Conservation (phyloP, 2,329 filamentous ascomycete species). For the Cephalotrichum gorgonifer region DNA sequence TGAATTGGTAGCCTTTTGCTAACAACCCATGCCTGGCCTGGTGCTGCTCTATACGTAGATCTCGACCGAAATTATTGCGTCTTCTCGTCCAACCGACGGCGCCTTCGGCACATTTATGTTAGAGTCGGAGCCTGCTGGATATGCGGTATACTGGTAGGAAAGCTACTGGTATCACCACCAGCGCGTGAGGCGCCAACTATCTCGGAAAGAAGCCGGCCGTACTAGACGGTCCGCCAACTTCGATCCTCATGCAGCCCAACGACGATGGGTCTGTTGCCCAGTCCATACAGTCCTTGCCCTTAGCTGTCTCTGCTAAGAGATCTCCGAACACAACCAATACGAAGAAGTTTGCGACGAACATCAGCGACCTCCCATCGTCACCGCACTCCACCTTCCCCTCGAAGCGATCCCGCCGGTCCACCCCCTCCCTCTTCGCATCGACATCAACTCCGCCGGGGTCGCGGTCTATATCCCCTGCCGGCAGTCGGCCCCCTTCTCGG, state of each 20-base stretch:
- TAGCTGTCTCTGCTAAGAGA: slow-evolving; percentile 49
- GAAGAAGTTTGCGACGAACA: slow-evolving; percentile 45
- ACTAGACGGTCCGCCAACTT: slow-evolving; percentile 8
- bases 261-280: slow-evolving; percentile 55
- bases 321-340: slow-evolving; percentile 55
- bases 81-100: neutral
- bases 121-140: neutral
- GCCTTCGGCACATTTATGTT: neutral
- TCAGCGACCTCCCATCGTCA: slow-evolving; percentile 33
- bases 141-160: neutral
- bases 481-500: slow-evolving; percentile 46
- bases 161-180: neutral
- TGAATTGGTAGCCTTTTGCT: neutral
- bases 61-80: neutral
- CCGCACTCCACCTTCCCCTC: slow-evolving; percentile 41
- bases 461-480: slow-evolving; percentile 56
- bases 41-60: neutral
- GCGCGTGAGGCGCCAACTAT: neutral
- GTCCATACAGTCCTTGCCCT: slow-evolving; percentile 59
- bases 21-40: neutral
- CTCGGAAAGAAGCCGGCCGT: neutral
- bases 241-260: slow-evolving; percentile 56
- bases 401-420: slow-evolving; percentile 43
- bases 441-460: slow-evolving; percentile 59
- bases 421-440: slow-evolving; percentile 54